Conservation (phyloP, 495 filamentous ascomycete genomes). For the Aspergillus bertholletiae region DNA sequence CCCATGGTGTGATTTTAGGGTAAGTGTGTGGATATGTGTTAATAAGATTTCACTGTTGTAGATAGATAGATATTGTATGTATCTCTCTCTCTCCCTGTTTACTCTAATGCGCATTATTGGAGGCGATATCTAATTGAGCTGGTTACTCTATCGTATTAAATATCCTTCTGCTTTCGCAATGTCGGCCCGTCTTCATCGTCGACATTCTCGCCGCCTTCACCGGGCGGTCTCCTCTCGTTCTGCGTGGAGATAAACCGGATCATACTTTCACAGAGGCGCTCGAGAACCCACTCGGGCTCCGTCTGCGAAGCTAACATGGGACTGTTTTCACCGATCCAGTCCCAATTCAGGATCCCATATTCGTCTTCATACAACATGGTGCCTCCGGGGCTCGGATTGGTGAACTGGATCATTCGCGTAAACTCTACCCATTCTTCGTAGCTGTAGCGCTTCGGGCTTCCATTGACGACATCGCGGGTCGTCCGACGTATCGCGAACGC, state of each 20-base stretch:
- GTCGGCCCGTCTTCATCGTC: conserved; percentile 22
- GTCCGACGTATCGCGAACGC: conserved; percentile 50
- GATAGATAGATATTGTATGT: no score
- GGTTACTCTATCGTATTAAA: no score
- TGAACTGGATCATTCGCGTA: conserved; percentile 58
- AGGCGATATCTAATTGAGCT: no score
- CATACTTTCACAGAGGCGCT: conserved; percentile 57
- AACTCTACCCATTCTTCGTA: conserved; percentile 67
- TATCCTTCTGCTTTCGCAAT: conserved; percentile 25
- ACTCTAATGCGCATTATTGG: no score
- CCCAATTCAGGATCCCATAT: conserved; percentile 58
- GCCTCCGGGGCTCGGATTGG: conserved; percentile 24
- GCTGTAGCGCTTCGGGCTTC: conserved; percentile 43
- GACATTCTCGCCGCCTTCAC: no score
- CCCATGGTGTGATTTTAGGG: no score
- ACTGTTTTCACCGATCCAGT: conserved; percentile 64
- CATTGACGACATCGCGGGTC: conserved; percentile 41
- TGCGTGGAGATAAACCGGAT: conserved; percentile 47
- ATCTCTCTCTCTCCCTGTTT: no score
- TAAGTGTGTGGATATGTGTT: no score
- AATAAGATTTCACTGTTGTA: no score
- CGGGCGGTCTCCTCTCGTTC: no score
- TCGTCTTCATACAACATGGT: conserved; percentile 47
- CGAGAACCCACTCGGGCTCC: conserved; percentile 59
- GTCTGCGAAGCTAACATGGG: conserved; percentile 54